Evolutionary conservation across 2,329 filamentous ascomycete genomes (phyloP).

Genomic region (Ascochyta rabiei): DNA sequence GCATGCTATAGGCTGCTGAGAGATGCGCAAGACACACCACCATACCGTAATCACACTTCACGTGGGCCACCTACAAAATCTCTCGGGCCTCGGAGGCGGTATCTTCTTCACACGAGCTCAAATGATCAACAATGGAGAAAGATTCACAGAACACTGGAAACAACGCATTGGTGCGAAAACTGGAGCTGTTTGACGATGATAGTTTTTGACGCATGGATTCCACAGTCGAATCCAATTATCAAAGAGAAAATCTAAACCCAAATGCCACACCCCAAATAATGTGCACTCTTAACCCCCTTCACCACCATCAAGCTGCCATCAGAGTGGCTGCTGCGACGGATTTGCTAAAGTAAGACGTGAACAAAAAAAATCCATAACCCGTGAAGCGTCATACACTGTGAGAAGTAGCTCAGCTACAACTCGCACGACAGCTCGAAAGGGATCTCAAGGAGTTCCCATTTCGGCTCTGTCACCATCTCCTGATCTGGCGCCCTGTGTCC

Average conservation of each 20-base stretch:
- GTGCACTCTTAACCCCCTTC: neutral
- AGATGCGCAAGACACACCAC: neutral
- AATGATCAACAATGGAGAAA: no score
- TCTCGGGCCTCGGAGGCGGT: neutral
- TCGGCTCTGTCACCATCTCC: no score
- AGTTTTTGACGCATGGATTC: no score
- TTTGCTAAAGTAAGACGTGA: neutral
- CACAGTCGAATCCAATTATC: no score
- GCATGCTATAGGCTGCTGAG: conserved; percentile 11
- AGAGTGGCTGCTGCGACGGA: neutral
- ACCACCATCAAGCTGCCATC: neutral
- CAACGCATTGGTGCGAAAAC: neutral
- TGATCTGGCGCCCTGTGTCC: neutral
- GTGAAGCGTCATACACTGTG: no score
- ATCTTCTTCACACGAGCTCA: neutral
- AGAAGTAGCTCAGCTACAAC: neutral
- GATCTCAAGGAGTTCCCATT: neutral
- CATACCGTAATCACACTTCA: neutral
- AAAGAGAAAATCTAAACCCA: no score
- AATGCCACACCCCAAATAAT: neutral
- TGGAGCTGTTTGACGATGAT: no score
- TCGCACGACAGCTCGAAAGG: neutral
- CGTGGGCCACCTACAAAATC: neutral
- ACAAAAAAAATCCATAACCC: neutral
- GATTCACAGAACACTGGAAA: neutral